Evolutionary conservation across 73 alveolate genomes (phyloP), one percentile per base, ranked within the genome.

Genomic region (Paraurostyla sp.): DNA sequence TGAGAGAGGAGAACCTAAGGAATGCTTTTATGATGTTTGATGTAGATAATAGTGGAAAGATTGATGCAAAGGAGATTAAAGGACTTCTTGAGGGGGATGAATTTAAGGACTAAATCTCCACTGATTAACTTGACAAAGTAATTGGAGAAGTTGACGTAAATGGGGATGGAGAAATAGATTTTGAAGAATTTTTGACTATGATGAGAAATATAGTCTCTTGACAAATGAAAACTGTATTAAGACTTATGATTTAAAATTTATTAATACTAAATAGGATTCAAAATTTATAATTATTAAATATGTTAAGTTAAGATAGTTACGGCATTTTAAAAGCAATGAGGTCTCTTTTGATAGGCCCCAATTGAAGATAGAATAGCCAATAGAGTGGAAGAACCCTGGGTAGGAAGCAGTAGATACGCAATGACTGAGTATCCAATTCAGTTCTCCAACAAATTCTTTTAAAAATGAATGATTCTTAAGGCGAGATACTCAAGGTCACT

Each of bases 121-220:
- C 43, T 0, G 92, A 58, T 0, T 25, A 54, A 27, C 40, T 89
- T 58, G 7, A 40, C n/a, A 54, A 57, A 45, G 52, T 85, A 22
- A 45, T 91, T 40, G 0, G 41, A 45, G 91, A 85, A 29, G 90
- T 86, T 0, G 96, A 91, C 52, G 62, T 25, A 29, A 73, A 91
- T 62, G 93, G 93, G 46, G 96, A 91, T 36, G 96, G 96, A 33
- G 96, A 91, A 75, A 68, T 91, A 13, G 96, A 91, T 59, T 91
- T 91, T 50, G 90, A 91, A 59, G 96, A 91, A 41, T 91, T 91
- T 46, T 32, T 84, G 32, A 35, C 62, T 0, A 91, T 89, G 92
- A 89, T 89, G 92, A 54, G 86, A 38, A 69, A 69, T 11, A 42
- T 69, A 35, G 36, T 42, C 35, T 4, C 22, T 15, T 22, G 23